These are phyloP conservation scores for Eimeria tenella DNA, from an alignment of 169 alveolate genomes.

Conservation along the genomic window DNA sequence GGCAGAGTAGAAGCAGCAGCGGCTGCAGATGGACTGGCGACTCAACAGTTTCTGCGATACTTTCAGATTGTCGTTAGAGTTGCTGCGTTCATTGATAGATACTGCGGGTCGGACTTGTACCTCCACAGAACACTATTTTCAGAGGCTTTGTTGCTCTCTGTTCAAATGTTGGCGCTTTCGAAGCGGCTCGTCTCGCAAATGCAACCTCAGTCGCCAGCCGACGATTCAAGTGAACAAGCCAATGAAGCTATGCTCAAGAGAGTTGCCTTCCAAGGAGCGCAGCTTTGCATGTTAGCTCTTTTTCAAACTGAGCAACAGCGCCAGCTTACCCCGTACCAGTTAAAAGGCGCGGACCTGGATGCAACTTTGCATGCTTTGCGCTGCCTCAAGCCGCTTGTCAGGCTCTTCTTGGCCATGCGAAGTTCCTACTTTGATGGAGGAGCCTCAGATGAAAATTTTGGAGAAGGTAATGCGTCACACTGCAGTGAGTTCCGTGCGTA, in stretches of 20 bases:
- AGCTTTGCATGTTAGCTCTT: background rate
- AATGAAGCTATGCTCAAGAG: background rate
- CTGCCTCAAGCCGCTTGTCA: conserved; percentile 11
- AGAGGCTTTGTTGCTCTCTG: conserved; percentile 50
- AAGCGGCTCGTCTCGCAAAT: background rate
- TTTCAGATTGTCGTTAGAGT: background rate
- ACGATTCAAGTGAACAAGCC: background rate
- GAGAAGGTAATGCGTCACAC: background rate
- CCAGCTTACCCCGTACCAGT: background rate
- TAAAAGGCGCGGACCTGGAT: background rate
- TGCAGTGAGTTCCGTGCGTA: background rate
- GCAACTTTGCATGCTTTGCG: background rate
- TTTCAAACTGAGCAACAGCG: background rate
- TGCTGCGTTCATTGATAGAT: background rate
- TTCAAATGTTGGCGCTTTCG: conserved; percentile 34
- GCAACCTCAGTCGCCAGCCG: background rate
- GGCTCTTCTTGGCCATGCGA: background rate
- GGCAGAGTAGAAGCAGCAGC: background rate
- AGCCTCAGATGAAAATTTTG: background rate
- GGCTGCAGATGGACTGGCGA: background rate
- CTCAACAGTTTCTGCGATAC: conserved; percentile 14
- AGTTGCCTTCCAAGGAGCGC: background rate
- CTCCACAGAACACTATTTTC: conserved; percentile 8
- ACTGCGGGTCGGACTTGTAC: background rate
- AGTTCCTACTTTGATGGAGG: background rate